Evolutionary conservation across 1,284 basidiomycete species (phyloP), one percentile per base, ranked within the genome.

Genomic region (Cutaneotrichosporon cavernicola): DNA sequence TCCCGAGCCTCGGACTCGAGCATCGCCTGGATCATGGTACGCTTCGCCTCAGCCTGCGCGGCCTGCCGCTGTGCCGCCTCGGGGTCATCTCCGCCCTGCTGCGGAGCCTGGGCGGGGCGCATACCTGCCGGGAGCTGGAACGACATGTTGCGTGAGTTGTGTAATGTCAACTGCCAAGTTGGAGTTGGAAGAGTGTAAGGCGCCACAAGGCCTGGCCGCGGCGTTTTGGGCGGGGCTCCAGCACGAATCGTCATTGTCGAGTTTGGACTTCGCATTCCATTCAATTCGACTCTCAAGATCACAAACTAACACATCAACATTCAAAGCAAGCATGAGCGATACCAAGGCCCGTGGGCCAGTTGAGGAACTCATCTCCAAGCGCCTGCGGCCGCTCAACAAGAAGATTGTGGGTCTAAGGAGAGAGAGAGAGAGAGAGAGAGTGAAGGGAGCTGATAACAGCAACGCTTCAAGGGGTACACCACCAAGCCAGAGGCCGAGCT

Each of bases 1-100:
- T 97, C 96, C 65, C 95, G 85, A 40, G 96, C 96, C 64, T 87
- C 88, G 13, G 86, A 81, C 72, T 96, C 93, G 49, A 98, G 84
- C 65, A 98, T 88, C 5, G 91, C 91, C n/a, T 89, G 87, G 76
- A 98, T 88, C 76, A 97, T 82, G 71, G 78, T 79, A 64, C 84
- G 77, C 87, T 89, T 88, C 81, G 90, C 86, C 74, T 91, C 90
- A 64, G 80, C 76, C 62, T 76, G 74, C 66, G 70, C 76, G 64
- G 61, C 70, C 73, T 88, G 69, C 26, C 69, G 73, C 38, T 66
- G 73, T 46, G 68, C 73, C 66, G 67, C 70, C 69, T 76, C 77
- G 69, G 75, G 74, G 50, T 70, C 70, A 30, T 69, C 69, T 26
- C 72, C 65, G 10, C 43, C 46, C 16, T 62, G 65, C 18, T 60